Evolutionary conservation across 2,329 filamentous ascomycete species (phyloP).

Genomic region (Cadophora sp.): DNA sequence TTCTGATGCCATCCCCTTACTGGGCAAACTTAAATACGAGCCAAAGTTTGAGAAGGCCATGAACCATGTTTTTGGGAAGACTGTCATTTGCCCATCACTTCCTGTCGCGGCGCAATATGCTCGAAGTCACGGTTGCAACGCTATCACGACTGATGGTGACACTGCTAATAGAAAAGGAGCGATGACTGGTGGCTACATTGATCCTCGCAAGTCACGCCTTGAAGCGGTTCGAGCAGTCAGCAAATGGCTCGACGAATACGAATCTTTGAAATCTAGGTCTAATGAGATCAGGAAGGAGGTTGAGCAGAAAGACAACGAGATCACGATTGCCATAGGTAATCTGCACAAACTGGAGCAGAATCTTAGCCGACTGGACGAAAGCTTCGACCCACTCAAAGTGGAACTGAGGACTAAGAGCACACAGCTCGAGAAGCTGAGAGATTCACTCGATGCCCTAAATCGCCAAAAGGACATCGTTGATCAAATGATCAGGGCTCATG

Average conservation of each 20-base stretch:
- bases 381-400: constrained; percentile 79
- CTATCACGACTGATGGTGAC: constrained; percentile 94
- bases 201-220: constrained; percentile 84
- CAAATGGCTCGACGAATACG: constrained; percentile 77
- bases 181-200: constrained; percentile 93
- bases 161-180: constrained; percentile 94
- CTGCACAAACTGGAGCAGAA: constrained; percentile 83
- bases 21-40: constrained; percentile 85
- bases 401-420: constrained; percentile 79
- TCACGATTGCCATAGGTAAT: constrained; percentile 85
- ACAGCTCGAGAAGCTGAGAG: constrained; percentile 75
- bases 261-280: constrained; percentile 68
- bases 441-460: constrained; percentile 74
- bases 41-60: constrained; percentile 82
- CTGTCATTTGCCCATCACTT: constrained; percentile 90
- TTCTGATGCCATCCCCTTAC: constrained; percentile 84
- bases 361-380: constrained; percentile 77
- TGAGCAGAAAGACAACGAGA: constrained; percentile 83
- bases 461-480: constrained; percentile 72
- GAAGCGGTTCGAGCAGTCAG: constrained; percentile 80
- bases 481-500: constrained; percentile 75
- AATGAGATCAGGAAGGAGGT: constrained; percentile 72
- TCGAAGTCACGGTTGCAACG: constrained; percentile 87
- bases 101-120: constrained; percentile 90
- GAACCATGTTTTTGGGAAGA: constrained; percentile 93